Conservation (phyloP, 441 rosid species). For the Mallotus japonicus region DNA sequence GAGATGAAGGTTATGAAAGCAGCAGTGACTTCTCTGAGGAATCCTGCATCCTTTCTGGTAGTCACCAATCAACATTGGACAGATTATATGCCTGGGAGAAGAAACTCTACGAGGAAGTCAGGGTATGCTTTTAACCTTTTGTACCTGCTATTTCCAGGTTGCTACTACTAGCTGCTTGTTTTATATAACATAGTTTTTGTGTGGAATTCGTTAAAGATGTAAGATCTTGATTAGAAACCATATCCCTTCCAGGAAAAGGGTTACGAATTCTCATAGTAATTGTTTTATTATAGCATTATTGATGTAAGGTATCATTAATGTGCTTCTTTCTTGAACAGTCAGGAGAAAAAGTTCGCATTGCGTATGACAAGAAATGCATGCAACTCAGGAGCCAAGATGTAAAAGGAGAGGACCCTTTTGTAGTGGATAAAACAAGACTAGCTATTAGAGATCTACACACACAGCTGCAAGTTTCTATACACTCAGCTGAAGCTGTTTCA, state of each 20-base stretch:
- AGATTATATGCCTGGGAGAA: constrained; percentile 92
- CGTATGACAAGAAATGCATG: constrained; percentile 77
- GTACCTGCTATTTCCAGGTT: not conserved
- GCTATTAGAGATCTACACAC: constrained; percentile 78
- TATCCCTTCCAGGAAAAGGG: not conserved
- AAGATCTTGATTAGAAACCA: not conserved
- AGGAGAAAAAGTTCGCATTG: constrained; percentile 79
- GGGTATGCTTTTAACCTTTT: constrained; percentile 40
- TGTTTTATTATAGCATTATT: too few species aligned
- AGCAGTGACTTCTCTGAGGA: constrained; percentile 75
- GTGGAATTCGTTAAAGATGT: not conserved
- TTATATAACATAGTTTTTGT: not conserved
- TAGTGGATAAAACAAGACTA: constrained; percentile 67
- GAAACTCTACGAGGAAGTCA: constrained; percentile 92
- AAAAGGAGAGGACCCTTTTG: constrained; percentile 62
- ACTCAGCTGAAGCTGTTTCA: constrained; percentile 82
- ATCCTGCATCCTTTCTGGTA: constrained; percentile 59
- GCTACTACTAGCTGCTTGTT: not conserved
- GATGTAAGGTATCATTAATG: constrained; percentile 3
- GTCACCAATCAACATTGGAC: constrained; percentile 92
- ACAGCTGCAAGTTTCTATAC: constrained; percentile 75
- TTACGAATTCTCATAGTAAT: too few species aligned
- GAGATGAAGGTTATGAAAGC: constrained; percentile 67
- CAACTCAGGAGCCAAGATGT: constrained; percentile 81
- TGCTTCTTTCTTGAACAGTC: constrained; percentile 45